Percentiles rank a stretch among this genome's conserved stretches.
Conservation (phyloP, 257 asterid species). For the Cruciata laevipes region DNA sequence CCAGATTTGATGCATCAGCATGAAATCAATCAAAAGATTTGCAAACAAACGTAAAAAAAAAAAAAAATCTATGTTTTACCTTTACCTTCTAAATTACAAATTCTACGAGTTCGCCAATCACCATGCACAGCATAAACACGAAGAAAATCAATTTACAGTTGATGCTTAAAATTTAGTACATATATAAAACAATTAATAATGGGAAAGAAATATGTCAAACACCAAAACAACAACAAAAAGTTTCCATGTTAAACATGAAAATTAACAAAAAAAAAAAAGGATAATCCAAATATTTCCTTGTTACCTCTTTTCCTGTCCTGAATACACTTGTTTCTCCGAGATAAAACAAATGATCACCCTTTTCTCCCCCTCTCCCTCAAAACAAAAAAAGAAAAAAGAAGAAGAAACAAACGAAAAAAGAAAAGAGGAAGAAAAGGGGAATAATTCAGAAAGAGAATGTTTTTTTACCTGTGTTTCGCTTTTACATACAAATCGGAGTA, state of each 20-base stretch:
- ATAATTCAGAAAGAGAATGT: slow-evolving; percentile 10
- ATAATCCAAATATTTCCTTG: not conserved
- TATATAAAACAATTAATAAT: not conserved
- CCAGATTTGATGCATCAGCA: not conserved
- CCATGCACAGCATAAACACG: not conserved
- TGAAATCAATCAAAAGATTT: not conserved
- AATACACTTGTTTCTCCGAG: slow-evolving; percentile 7
- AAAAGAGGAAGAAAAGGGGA: not conserved
- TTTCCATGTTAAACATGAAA: not conserved
- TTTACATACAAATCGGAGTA: not conserved
- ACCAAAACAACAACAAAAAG: not conserved
- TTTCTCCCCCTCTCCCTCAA: not conserved
- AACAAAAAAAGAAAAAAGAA: not conserved
- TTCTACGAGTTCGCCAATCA: not conserved
- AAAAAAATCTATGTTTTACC: not conserved
- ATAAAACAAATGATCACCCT: slow-evolving; percentile 9
- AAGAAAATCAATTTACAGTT: not conserved
- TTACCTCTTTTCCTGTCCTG: not conserved
- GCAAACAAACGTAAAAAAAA: not conserved
- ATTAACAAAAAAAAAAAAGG: not conserved
- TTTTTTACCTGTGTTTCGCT: not conserved
- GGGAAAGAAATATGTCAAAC: not conserved
- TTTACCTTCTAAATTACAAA: not conserved
- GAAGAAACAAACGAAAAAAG: not conserved
- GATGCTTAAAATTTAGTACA: not conserved